Conservation (phyloP, 495 filamentous ascomycete species). For the Neurospora sp. region DNA sequence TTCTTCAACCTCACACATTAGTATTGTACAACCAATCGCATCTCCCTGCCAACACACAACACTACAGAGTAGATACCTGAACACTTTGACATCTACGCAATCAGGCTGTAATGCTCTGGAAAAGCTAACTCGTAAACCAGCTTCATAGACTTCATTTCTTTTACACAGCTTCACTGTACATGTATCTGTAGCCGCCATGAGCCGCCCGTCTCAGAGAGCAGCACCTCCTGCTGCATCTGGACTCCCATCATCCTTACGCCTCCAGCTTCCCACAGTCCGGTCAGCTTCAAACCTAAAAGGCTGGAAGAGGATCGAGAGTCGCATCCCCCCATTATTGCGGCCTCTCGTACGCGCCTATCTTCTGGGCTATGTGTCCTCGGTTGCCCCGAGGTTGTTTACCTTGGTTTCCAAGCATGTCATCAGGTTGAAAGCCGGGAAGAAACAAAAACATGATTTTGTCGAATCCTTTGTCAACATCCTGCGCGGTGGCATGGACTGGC, state of each 20-base stretch:
- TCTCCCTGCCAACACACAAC: not conserved
- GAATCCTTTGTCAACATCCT: conserved; percentile 33
- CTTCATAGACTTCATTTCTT: not conserved
- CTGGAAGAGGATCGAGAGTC: conserved; percentile 21
- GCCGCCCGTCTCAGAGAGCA: not conserved
- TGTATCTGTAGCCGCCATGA: not conserved
- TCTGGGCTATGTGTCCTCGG: conserved; percentile 62
- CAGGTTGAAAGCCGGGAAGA: conserved; percentile 29
- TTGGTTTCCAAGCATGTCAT: conserved; percentile 39
- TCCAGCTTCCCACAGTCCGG: not conserved
- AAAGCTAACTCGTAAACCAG: not conserved
- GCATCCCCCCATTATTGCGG: conserved; percentile 33
- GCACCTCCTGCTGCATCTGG: not conserved
- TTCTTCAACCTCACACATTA: not conserved
- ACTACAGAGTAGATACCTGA: not conserved
- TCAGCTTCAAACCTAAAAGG: conserved; percentile 5
- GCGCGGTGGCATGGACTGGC: conserved; percentile 35
- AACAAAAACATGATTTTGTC: conserved; percentile 28
- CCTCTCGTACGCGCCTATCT: conserved; percentile 67
- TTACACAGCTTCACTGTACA: not conserved
- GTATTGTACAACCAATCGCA: not conserved
- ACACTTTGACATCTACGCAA: not conserved
- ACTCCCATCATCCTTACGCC: not conserved
- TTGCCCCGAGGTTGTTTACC: conserved; percentile 54
- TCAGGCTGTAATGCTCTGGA: not conserved